These are phyloP conservation scores for Sugiyamaella qingdaonensis DNA, from an alignment of 805 yeast genomes.

Conservation along the genomic window DNA sequence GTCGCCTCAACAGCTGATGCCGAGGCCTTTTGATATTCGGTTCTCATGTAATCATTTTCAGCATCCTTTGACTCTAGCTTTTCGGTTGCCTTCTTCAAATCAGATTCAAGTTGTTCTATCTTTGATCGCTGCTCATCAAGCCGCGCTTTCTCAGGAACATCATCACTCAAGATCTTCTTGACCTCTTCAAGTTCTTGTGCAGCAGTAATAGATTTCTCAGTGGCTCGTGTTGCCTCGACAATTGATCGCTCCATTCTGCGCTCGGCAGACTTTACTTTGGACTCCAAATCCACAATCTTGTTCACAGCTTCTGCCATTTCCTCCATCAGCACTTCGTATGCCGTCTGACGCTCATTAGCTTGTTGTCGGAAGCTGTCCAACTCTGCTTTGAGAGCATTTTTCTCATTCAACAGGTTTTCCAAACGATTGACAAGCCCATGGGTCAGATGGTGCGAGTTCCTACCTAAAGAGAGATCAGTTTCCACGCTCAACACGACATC, in stretches of 20 bases:
- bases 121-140: constrained; percentile 39
- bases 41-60: constrained; percentile 55
- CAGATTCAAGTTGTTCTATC: constrained; percentile 45
- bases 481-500: constrained; percentile 5
- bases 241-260: constrained; percentile 25
- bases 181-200: constrained; percentile 31
- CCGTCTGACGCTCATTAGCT: constrained; percentile 39
- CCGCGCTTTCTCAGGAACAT: constrained; percentile 21
- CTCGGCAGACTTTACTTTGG: constrained; percentile 21
- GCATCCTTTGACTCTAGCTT: constrained; percentile 45
- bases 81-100: constrained; percentile 41
- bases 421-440: constrained; percentile 60
- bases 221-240: constrained; percentile 20
- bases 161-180: constrained; percentile 24
- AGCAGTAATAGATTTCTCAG: constrained; percentile 27
- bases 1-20: constrained; percentile 29
- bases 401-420: constrained; percentile 43
- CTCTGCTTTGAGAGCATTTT: constrained; percentile 45
- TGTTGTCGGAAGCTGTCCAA: constrained; percentile 42
- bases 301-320: constrained; percentile 44
- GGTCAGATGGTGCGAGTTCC: constrained; percentile 38
- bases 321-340: constrained; percentile 40
- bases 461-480: constrained; percentile 1
- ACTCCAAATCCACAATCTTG: constrained; percentile 41
- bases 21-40: constrained; percentile 29